phyloP scores from a whole-genome alignment of 1,284 basidiomycete genomes.

The Cryptococcus deneoformans region DNA sequence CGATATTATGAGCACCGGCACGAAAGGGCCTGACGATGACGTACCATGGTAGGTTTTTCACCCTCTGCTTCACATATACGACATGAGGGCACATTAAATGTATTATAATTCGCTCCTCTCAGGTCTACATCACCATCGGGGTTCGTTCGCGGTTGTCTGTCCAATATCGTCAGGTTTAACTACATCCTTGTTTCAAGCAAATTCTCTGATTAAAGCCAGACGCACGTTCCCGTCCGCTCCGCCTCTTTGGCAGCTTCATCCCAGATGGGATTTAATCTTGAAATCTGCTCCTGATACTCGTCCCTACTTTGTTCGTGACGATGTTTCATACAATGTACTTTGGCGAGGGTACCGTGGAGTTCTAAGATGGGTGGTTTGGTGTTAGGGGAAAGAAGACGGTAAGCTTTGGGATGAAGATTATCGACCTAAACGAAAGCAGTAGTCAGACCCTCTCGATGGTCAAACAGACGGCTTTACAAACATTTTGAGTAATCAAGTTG shows the following conservation, averaged over 20 bases:
- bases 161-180: neutral
- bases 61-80: conserved; percentile 60
- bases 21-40: neutral
- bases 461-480: conserved; percentile 16
- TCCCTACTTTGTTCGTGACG: conserved; percentile 66
- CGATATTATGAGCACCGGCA: neutral
- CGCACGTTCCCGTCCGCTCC: conserved; percentile 57
- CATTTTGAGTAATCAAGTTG: conserved; percentile 80
- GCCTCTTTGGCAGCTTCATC: conserved; percentile 65
- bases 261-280: conserved; percentile 74
- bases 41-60: conserved; percentile 51
- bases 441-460: neutral
- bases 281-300: conserved; percentile 70
- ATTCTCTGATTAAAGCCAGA: neutral
- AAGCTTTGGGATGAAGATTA: conserved; percentile 75
- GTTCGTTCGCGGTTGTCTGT: conserved; percentile 67
- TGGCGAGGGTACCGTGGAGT: conserved; percentile 84
- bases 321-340: conserved; percentile 66
- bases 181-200: neutral
- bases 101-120: conserved; percentile 68
- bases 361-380: conserved; percentile 62
- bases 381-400: conserved; percentile 38
- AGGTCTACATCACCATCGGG: conserved; percentile 92
- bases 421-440: conserved; percentile 59
- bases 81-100: conserved; percentile 77